Evolutionary conservation across 371 early-diverging fungal genomes (phyloP).

Genomic region (Paraphysoderma sedebokerense): DNA sequence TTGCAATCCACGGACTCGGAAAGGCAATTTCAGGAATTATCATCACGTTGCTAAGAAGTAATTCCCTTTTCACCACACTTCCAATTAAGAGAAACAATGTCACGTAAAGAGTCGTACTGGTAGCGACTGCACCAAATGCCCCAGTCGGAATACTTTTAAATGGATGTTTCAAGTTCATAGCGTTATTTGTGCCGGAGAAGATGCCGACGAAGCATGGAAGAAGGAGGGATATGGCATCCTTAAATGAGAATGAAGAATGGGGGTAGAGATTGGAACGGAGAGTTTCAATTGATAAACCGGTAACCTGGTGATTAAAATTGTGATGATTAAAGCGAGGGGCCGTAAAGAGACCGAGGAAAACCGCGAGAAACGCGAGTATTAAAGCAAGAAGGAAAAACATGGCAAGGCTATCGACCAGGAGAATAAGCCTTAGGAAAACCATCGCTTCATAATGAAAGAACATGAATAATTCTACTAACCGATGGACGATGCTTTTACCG

Average conservation of each 20-base stretch:
- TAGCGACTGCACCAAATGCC: not conserved
- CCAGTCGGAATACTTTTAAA: not conserved
- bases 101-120: not conserved
- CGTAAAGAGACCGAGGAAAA: not conserved
- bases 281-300: not conserved
- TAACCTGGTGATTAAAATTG: not conserved
- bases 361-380: not conserved
- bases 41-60: not conserved
- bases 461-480: too few species aligned
- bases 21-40: not conserved
- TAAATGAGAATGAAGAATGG: not conserved
- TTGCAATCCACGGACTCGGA: not conserved
- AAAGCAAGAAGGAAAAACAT: not conserved
- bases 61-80: not conserved
- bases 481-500: not conserved
- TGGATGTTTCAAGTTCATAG: not conserved
- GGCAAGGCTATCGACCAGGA: too few species aligned
- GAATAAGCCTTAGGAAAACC: too few species aligned
- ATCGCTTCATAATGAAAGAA: too few species aligned
- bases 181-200: not conserved
- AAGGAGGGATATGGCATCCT: not conserved
- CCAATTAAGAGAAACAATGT: not conserved
- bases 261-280: not conserved
- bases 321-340: not conserved
- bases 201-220: conserved; percentile 4